Conservation (phyloP, 768 basidiomycete species). For the Gautieria morchelliformis region DNA sequence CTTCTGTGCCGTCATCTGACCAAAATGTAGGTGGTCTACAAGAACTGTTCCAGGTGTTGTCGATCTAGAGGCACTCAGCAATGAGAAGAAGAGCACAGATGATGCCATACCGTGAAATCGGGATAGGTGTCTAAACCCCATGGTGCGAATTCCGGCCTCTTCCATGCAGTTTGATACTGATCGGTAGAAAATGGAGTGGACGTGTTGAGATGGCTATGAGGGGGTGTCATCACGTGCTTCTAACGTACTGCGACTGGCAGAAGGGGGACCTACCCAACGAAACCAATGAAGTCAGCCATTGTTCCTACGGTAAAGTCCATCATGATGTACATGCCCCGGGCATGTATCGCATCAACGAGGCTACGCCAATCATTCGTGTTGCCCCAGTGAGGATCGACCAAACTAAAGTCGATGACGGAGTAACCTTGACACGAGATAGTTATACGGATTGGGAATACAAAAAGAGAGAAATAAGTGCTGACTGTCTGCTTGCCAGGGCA, state of each 20-base stretch:
- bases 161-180: slow-evolving; percentile 71
- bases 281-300: slow-evolving; percentile 81
- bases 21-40: slow-evolving; percentile 76
- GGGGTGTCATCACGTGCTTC: slow-evolving; percentile 5
- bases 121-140: slow-evolving; percentile 83
- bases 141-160: slow-evolving; percentile 62
- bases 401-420: slow-evolving; percentile 84
- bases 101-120: slow-evolving; percentile 56
- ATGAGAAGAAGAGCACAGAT: not conserved
- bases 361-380: slow-evolving; percentile 69
- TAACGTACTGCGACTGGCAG: not conserved
- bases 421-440: slow-evolving; percentile 48
- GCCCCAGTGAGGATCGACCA: slow-evolving; percentile 91
- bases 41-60: slow-evolving; percentile 61
- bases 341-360: slow-evolving; percentile 68
- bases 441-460: slow-evolving; percentile 7
- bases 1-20: slow-evolving; percentile 60
- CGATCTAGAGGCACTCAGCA: slow-evolving; percentile 31
- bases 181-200: slow-evolving; percentile 72
- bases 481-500: slow-evolving; percentile 98
- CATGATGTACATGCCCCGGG: slow-evolving; percentile 85
- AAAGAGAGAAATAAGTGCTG: slow-evolving; percentile 24
- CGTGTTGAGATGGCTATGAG: slow-evolving; percentile 57
- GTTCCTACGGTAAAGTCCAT: slow-evolving; percentile 92
- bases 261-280: slow-evolving; percentile 54